Evolutionary conservation across 2,329 filamentous ascomycete species (phyloP), one percentile per base, ranked within the genome.

Genomic region (Lasiodiplodia sp.): DNA sequence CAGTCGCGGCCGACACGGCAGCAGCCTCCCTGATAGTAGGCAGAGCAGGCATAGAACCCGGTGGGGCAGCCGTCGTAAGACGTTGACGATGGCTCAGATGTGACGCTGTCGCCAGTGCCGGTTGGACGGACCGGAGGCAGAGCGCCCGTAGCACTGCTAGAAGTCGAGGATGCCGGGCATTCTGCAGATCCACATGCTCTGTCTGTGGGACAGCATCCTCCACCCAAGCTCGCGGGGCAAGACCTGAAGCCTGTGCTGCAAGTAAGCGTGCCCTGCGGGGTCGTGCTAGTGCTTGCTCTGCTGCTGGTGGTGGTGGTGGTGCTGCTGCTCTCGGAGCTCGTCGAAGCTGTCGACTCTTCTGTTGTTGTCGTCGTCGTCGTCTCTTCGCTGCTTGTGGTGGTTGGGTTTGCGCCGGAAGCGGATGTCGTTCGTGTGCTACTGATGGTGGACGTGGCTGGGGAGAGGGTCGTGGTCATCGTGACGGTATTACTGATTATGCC

Each of bases 31-130:
- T 86, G 83, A 69, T 94, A 93, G 69, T 89, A 89, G 2, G 95
- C 95, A 2, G 90, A 88, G 79, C 95, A 98, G 63, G 93, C 91
- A 79, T 98, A 98, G 83, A 94, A 98, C 2, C 94, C 94, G 0
- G 91, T 94, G 0, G 95, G 95, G 74, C 95, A 98, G 73, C 86
- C 75, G 10, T 78, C 74, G 40, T 72, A 76, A 38, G 73, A 75
- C 6, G 82, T 76, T 14, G 83, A 78, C 34, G 80, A 73, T 51
- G 60, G 69, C 64, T 6, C 69, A 44, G 58, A 73, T 78, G 80
- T 82, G 25, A 79, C 78, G n/a, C 80, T 79, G 3, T 77, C 77
- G 4, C 81, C 79, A 34, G 66, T 70, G 70, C 78, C 80, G 1
- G 82, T 84, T 1, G 82, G 82, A 2, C 82, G 77, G n/a, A 64